A percentile compares a stretch with the other conserved stretches of the same genome.
Conservation (phyloP, 1,139 yeast genomes). For the Blastobotrys elegans region DNA sequence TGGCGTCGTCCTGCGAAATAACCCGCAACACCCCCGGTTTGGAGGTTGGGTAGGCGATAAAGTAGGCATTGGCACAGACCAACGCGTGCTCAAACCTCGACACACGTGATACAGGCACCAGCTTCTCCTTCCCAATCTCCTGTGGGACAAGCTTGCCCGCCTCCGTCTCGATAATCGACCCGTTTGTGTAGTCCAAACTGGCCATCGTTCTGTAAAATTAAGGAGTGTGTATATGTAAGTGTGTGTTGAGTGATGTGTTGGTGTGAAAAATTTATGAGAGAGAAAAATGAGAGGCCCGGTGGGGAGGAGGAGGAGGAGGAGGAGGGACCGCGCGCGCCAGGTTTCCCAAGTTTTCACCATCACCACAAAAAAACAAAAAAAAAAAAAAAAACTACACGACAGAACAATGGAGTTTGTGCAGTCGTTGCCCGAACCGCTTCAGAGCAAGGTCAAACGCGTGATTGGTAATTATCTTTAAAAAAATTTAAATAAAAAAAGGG, state of each 20-base stretch:
- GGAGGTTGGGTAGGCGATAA: slow-evolving; percentile 31
- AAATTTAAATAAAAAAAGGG: slow-evolving; percentile 1
- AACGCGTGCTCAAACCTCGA: slow-evolving; percentile 22
- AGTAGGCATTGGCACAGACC: slow-evolving; percentile 29
- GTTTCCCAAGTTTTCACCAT: too few relatives aligned
- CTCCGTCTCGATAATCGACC: slow-evolving; percentile 5
- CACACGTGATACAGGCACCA: slow-evolving; percentile 26
- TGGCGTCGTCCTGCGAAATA: slow-evolving; percentile 27
- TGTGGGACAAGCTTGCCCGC: slow-evolving; percentile 6
- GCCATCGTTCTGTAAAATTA: slow-evolving; percentile 12
- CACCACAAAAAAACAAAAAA: too few relatives aligned
- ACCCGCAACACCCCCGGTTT: slow-evolving; percentile 26
- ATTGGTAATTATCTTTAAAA: slow-evolving; percentile 6
- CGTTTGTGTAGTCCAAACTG: slow-evolving; percentile 12
- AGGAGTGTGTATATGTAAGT: too few relatives aligned
- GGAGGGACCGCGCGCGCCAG: too few relatives aligned
- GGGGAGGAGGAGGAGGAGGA: too few relatives aligned
- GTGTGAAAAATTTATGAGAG: too few relatives aligned
- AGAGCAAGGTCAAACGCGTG: neutral
- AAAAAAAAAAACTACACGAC: too few relatives aligned
- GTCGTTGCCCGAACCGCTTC: slow-evolving; percentile 7
- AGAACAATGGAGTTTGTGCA: slow-evolving; percentile 4
- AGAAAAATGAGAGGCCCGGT: too few relatives aligned
- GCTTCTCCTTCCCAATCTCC: slow-evolving; percentile 9
- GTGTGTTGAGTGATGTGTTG: too few relatives aligned